A percentile compares a stretch with the other conserved stretches of the same genome.
Conservation (phyloP, 2,329 filamentous ascomycete species). For the Aspergillus caelatus region DNA sequence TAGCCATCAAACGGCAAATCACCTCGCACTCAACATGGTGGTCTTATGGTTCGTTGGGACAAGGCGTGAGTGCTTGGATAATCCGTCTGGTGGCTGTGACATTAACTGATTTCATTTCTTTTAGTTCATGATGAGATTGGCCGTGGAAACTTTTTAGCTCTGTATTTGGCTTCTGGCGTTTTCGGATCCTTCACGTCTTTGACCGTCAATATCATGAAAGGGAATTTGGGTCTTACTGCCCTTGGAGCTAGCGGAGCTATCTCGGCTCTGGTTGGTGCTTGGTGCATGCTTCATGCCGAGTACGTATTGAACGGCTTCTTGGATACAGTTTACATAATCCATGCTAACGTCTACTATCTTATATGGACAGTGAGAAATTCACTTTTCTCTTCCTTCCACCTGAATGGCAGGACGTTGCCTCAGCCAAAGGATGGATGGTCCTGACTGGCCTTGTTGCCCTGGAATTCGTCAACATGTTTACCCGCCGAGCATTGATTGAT, state of each 20-base stretch:
- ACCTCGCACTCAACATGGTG: conserved; percentile 58
- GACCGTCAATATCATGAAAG: conserved; percentile 45
- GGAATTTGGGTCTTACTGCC: conserved; percentile 49
- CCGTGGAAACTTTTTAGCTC: conserved; percentile 57
- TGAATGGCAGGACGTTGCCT: conserved; percentile 43
- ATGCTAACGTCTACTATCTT: conserved; percentile 1
- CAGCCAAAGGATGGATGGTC: conserved; percentile 45
- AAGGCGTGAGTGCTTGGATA: conserved; percentile 39
- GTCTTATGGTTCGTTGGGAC: conserved; percentile 59
- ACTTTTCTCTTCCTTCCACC: conserved; percentile 45
- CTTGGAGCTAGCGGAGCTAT: conserved; percentile 57
- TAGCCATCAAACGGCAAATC: conserved; percentile 57
- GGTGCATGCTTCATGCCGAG: conserved; percentile 52
- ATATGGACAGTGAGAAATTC: conserved; percentile 39
- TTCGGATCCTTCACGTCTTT: conserved; percentile 53
- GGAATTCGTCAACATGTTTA: conserved; percentile 38
- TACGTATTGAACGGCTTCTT: conserved; percentile 27
- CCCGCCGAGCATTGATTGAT: conserved; percentile 36
- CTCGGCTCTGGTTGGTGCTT: conserved; percentile 53
- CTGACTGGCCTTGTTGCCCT: conserved; percentile 39
- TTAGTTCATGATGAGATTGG: conserved; percentile 59
- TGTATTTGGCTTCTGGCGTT: conserved; percentile 54
- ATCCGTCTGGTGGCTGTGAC: conserved; percentile 9
- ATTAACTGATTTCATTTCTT: neutral
- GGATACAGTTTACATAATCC: neutral